These are phyloP conservation scores for Saprolegnia diclina DNA, from an alignment of 352 stramenopile species.

Conservation along the genomic window DNA sequence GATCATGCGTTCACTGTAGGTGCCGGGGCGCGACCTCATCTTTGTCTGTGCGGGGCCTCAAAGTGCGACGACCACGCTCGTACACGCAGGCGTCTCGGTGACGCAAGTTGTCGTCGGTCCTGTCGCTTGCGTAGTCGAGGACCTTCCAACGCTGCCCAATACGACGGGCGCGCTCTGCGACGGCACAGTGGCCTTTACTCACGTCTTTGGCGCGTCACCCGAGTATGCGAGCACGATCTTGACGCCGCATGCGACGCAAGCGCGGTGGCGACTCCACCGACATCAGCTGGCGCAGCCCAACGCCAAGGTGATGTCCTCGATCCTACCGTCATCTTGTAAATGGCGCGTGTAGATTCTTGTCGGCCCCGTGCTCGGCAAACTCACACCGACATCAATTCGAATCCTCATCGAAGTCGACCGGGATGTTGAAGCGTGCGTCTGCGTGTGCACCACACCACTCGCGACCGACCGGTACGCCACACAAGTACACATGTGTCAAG, in stretches of 20 bases:
- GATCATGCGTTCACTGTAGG: constrained; percentile 29
- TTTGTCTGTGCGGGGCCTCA: constrained; percentile 40
- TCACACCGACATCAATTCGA: constrained; percentile 45
- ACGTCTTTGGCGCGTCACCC: not conserved
- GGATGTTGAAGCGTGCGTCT: constrained; percentile 34
- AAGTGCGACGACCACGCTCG: constrained; percentile 36
- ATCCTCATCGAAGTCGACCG: constrained; percentile 64
- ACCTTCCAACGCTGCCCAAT: not conserved
- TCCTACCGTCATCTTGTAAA: too few species aligned
- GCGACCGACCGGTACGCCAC: constrained; percentile 35
- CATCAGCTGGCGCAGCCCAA: constrained; percentile 36
- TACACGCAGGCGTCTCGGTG: constrained; percentile 26
- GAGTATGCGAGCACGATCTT: constrained; percentile 51
- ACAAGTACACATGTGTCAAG: not conserved
- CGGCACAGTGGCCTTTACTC: constrained; percentile 19
- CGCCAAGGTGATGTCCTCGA: too few species aligned
- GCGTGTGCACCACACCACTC: constrained; percentile 35
- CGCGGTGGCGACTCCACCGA: constrained; percentile 35
- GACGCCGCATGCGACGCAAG: constrained; percentile 39
- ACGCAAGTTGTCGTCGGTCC: constrained; percentile 18
- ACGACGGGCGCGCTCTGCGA: not conserved
- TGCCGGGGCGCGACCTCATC: constrained; percentile 37
- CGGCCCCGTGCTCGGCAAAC: constrained; percentile 54
- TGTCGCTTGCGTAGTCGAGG: constrained; percentile 6
- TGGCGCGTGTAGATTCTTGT: constrained; percentile 33